Base-by-base conservation (phyloP, 2,329 filamentous ascomycete species). In the Aspergillus glaucus region DNA sequence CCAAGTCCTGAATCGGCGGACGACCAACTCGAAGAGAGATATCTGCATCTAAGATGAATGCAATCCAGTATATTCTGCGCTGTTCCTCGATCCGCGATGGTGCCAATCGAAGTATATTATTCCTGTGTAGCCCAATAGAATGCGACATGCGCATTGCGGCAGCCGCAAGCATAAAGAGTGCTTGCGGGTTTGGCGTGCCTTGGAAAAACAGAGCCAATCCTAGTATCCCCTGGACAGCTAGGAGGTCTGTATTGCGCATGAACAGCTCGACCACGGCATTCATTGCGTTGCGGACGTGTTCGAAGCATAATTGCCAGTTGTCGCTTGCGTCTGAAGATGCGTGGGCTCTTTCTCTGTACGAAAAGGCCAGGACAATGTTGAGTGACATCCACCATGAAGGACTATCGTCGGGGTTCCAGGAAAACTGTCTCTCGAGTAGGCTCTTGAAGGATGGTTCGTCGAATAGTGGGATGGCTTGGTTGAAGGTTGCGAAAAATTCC, bases 21-120 rank as follows among this genome's bases (percentile, higher is more conserved):
- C 56, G 57, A 2, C 57, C 57, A 12, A 50, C 50, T 21, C 56
- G 44, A 4, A 53, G 45, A 17, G 49, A 57, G 24, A 61, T 57
- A 46, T 60, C 54, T 12, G 57, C 56, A 43, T 61, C 54, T n/a
- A 61, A 41, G 22, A 58, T 51, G 6, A 61, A 61, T 9, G 55
- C 51, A 5, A 61, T 51, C 57, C 56, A 61, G 34, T 50, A 59
- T 4, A 48, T 49, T 17, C 55, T 48, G n/a, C 50, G 43, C 36
- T 55, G 22, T 48, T 57, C 52, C 37, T 59, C 57, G 2, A 49
- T 44, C 30, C 56, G 45, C 14, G 44, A 34, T 14, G 21, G 19
- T 3, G 50, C 50, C 15, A 59, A 26, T 9, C 55, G 50, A 36
- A 39, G 45, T 1, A 43, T 47, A n/a, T 28, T 49, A 7, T 49